Percentiles rank a stretch among this genome's conserved stretches.
These are phyloP conservation scores for Candida chauliodis DNA, from an alignment of 805 yeast species.

Conservation along the genomic window DNA sequence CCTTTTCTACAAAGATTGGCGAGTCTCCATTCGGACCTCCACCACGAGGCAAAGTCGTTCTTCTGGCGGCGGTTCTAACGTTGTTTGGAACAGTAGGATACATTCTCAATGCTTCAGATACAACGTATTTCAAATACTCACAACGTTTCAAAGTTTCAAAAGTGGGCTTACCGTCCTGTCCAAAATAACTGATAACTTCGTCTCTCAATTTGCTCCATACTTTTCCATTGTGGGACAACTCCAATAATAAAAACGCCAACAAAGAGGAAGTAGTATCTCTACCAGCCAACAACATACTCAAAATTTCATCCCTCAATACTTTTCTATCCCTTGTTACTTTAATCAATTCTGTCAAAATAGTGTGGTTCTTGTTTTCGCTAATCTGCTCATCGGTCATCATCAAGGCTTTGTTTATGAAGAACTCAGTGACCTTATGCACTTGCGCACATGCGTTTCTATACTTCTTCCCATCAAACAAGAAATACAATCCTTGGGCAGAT, in stretches of 20 bases:
- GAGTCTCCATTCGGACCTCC: slow-evolving; percentile 27
- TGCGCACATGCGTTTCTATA: slow-evolving; percentile 16
- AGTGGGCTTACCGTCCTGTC: slow-evolving; percentile 21
- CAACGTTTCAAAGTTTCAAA: slow-evolving; percentile 37
- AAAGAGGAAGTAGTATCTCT: slow-evolving; percentile 42
- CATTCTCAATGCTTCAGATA: slow-evolving; percentile 33
- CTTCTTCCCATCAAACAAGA: slow-evolving; percentile 2
- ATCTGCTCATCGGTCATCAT: slow-evolving; percentile 21
- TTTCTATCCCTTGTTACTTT: slow-evolving; percentile 34
- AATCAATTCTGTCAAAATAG: slow-evolving; percentile 35
- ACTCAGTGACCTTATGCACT: slow-evolving; percentile 20
- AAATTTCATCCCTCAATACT: slow-evolving; percentile 33
- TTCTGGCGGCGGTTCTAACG: slow-evolving; percentile 23
- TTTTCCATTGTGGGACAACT: slow-evolving; percentile 31
- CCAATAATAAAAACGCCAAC: slow-evolving; percentile 30
- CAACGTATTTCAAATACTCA: slow-evolving; percentile 33
- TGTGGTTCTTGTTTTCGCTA: slow-evolving; percentile 20
- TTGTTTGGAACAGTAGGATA: slow-evolving; percentile 34
- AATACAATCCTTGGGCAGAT: slow-evolving; percentile 4
- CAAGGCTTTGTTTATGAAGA: slow-evolving; percentile 29
- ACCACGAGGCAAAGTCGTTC: slow-evolving; percentile 30
- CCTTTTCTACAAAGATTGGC: slow-evolving; percentile 20
- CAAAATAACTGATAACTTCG: slow-evolving; percentile 24
- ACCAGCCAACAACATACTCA: slow-evolving; percentile 39
- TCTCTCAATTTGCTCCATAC: slow-evolving; percentile 26